Percentiles rank a stretch among this genome's conserved stretches.
phyloP scores from a whole-genome alignment of 1,284 basidiomycete species.

The Malassezia brasiliensis region DNA sequence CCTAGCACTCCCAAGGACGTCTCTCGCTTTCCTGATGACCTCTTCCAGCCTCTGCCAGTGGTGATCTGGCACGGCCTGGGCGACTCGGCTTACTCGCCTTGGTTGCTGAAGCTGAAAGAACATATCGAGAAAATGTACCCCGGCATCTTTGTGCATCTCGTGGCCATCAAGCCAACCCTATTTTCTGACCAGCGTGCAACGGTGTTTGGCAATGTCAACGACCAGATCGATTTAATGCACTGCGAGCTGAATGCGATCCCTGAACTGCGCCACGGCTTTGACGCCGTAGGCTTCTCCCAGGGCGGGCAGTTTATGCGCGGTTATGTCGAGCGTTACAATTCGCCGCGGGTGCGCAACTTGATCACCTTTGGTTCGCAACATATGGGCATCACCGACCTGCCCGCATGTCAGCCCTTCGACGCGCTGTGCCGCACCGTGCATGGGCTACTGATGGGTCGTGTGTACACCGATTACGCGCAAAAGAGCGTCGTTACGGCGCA shows the following conservation, averaged over 20 bases:
- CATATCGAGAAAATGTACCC: slow-evolving; percentile 64
- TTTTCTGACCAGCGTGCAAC: slow-evolving; percentile 67
- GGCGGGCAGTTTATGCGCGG: slow-evolving; percentile 62
- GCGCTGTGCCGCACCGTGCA: slow-evolving; percentile 55
- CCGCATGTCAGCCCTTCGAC: slow-evolving; percentile 61
- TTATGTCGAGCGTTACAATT: slow-evolving; percentile 73
- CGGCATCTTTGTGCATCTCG: slow-evolving; percentile 73
- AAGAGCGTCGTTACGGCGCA: slow-evolving; percentile 60
- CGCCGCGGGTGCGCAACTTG: slow-evolving; percentile 52
- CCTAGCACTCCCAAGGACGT: neutral
- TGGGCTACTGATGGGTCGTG: slow-evolving; percentile 61
- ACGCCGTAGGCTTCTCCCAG: slow-evolving; percentile 39
- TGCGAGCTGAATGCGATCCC: slow-evolving; percentile 61
- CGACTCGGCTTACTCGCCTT: slow-evolving; percentile 52
- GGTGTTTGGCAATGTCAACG: slow-evolving; percentile 66
- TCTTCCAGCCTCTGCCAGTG: slow-evolving; percentile 46
- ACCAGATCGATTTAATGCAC: slow-evolving; percentile 61
- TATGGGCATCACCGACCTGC: slow-evolving; percentile 67
- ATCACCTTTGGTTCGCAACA: slow-evolving; percentile 58
- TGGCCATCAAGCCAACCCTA: slow-evolving; percentile 49
- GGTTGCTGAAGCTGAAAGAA: slow-evolving; percentile 58
- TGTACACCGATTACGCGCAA: slow-evolving; percentile 57
- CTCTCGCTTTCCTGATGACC: neutral
- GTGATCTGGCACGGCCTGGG: slow-evolving; percentile 95
- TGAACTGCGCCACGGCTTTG: slow-evolving; percentile 59